Percentiles rank a stretch among this genome's conserved stretches.
These are phyloP conservation scores for Solanum raphanifolium DNA, from an alignment of 257 asterid genomes.

Conservation along the genomic window DNA sequence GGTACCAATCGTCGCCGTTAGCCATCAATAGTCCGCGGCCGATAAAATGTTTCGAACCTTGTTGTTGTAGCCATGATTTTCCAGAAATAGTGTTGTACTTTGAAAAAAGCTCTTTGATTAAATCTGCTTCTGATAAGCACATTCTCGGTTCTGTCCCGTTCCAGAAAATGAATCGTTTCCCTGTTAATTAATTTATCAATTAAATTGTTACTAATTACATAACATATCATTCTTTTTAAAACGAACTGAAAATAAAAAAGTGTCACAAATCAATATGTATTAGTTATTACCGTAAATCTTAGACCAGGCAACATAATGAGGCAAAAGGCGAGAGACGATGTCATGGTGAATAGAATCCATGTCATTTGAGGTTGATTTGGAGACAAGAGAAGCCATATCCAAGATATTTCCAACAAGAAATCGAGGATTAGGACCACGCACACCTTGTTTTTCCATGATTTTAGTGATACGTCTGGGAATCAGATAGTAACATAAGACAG, in stretches of 20 bases:
- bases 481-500: slow-evolving; percentile 45
- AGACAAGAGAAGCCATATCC: slow-evolving; percentile 51
- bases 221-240: background rate
- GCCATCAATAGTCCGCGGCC: slow-evolving; percentile 92
- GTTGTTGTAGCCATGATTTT: slow-evolving; percentile 78
- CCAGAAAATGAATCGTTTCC: slow-evolving; percentile 73
- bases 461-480: slow-evolving; percentile 74
- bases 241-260: background rate
- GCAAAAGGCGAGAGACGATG: slow-evolving; percentile 73
- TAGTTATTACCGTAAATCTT: slow-evolving; percentile 40
- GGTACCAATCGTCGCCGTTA: slow-evolving; percentile 79
- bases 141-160: slow-evolving; percentile 80
- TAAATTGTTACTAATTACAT: background rate
- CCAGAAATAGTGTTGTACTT: slow-evolving; percentile 63
- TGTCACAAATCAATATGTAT: no score
- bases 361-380: slow-evolving; percentile 59
- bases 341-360: slow-evolving; percentile 61
- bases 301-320: slow-evolving; percentile 78
- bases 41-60: slow-evolving; percentile 77
- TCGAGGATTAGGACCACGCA: slow-evolving; percentile 78
- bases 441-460: slow-evolving; percentile 77
- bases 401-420: slow-evolving; percentile 66
- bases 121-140: slow-evolving; percentile 57
- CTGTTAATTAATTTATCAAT: slow-evolving; percentile 9
- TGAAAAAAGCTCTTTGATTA: slow-evolving; percentile 62